Evolutionary conservation across 2,329 filamentous ascomycete genomes (phyloP).

Genomic region (Iodosphaeria phyllophila): DNA sequence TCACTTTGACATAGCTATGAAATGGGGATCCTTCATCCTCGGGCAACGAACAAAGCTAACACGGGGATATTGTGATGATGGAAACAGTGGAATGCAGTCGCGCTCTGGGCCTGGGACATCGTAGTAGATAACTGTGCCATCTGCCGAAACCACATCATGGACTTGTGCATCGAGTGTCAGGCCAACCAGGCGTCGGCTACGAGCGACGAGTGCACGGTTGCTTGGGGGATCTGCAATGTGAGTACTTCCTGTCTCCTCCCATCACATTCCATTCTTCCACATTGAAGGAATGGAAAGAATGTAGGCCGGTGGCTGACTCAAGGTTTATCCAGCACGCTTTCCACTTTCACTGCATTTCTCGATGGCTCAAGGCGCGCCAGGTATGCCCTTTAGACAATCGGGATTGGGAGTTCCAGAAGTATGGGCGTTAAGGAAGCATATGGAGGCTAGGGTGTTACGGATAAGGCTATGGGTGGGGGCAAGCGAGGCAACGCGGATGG

Average conservation of each 20-base stretch:
- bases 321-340: slow-evolving; percentile 62
- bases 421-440: slow-evolving; percentile 41
- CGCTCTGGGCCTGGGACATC: slow-evolving; percentile 98
- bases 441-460: too few relatives aligned
- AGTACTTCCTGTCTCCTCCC: slow-evolving; percentile 25
- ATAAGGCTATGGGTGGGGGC: too few relatives aligned
- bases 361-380: slow-evolving; percentile 98
- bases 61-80: slow-evolving; percentile 2
- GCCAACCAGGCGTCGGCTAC: slow-evolving; percentile 96
- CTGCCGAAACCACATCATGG: slow-evolving; percentile 99
- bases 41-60: too few relatives aligned
- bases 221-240: slow-evolving; percentile 98
- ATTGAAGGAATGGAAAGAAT: background rate
- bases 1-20: too few relatives aligned
- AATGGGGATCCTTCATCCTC: too few relatives aligned
- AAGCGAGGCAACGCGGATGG: too few relatives aligned
- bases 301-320: slow-evolving; percentile 15
- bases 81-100: slow-evolving; percentile 86
- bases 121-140: slow-evolving; percentile 99
- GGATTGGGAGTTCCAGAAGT: slow-evolving; percentile 99
- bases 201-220: slow-evolving; percentile 94
- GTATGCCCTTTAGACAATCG: slow-evolving; percentile 95
- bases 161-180: slow-evolving; percentile 97
- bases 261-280: too few relatives aligned
- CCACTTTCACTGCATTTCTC: slow-evolving; percentile 98